Evolutionary conservation across 768 basidiomycete genomes (phyloP).

Genomic region (Mycena indigotica): DNA sequence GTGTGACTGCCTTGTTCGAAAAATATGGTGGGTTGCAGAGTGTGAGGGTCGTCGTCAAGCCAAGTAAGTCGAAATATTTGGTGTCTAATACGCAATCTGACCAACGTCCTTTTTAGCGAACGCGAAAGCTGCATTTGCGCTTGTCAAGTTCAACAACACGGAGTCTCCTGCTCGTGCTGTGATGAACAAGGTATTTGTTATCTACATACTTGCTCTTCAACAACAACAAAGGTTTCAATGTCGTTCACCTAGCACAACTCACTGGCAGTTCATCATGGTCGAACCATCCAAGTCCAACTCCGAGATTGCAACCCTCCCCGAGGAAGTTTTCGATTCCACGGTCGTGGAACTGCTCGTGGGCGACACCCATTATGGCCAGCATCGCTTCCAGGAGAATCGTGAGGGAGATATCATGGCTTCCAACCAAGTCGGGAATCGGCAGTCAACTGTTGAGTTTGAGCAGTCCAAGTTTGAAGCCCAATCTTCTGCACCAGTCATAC

Average conservation of each 20-base stretch:
- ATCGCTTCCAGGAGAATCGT: constrained; percentile 31
- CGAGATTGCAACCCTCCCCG: constrained; percentile 67
- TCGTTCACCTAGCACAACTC: constrained; percentile 71
- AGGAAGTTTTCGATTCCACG: constrained; percentile 43
- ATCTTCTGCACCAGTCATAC: constrained; percentile 22
- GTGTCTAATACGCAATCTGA: too few species aligned
- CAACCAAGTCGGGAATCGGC: background rate
- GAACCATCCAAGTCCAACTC: constrained; percentile 74
- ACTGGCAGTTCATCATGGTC: constrained; percentile 65
- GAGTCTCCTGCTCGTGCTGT: constrained; percentile 71
- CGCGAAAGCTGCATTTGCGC: constrained; percentile 74
- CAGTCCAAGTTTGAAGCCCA: constrained; percentile 15
- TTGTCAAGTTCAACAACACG: constrained; percentile 68
- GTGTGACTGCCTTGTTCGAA: constrained; percentile 58
- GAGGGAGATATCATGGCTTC: background rate
- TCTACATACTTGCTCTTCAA: too few species aligned
- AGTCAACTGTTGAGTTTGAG: background rate
- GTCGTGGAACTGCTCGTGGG: constrained; percentile 50
- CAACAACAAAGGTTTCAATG: too few species aligned
- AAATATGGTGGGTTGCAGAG: constrained; percentile 66
- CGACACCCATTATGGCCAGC: constrained; percentile 35
- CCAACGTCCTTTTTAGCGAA: constrained; percentile 46
- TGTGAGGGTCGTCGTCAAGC: constrained; percentile 67
- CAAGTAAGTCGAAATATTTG: too few species aligned
- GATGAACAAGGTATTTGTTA: constrained; percentile 65